A percentile compares a stretch with the other conserved stretches of the same genome.
phyloP scores from a whole-genome alignment of 148 eudicot genomes.

The Heliosperma pusillum region DNA sequence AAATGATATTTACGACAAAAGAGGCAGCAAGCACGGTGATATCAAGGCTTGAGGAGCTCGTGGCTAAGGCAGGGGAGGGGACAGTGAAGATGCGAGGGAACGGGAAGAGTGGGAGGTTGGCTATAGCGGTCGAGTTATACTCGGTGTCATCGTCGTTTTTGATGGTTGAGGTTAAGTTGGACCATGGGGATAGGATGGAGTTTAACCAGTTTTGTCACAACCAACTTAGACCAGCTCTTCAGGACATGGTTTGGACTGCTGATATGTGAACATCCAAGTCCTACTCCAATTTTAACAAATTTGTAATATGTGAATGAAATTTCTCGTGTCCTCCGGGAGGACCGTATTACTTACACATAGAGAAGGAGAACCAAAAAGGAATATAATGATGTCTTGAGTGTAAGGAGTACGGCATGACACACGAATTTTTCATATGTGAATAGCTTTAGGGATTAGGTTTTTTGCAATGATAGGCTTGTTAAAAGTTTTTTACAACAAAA shows the following conservation, averaged over 20 bases:
- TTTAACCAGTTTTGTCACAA: slow-evolving; percentile 58
- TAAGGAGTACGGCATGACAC: no score
- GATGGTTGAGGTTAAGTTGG: slow-evolving; percentile 64
- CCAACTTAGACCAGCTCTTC: slow-evolving; percentile 61
- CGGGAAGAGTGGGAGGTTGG: slow-evolving; percentile 49
- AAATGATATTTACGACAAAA: slow-evolving; percentile 50
- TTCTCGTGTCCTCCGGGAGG: no score
- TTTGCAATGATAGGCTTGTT: neutral
- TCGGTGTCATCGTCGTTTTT: slow-evolving; percentile 45
- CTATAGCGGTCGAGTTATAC: slow-evolving; percentile 45
- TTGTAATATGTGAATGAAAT: no score
- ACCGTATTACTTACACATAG: no score
- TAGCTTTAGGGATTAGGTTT: neutral
- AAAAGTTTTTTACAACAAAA: no score
- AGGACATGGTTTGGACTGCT: slow-evolving; percentile 51
- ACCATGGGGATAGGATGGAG: slow-evolving; percentile 59
- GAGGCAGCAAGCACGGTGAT: slow-evolving; percentile 49
- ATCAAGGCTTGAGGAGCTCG: slow-evolving; percentile 50
- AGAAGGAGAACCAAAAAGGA: no score
- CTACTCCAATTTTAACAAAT: no score
- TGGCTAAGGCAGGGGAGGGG: slow-evolving; percentile 42
- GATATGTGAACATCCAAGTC: neutral
- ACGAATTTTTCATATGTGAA: no score
- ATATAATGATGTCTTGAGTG: no score
- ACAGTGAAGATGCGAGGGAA: slow-evolving; percentile 52